Base-by-base conservation (phyloP, 495 filamentous ascomycete species). In the Polyplosphaeria fusca region DNA sequence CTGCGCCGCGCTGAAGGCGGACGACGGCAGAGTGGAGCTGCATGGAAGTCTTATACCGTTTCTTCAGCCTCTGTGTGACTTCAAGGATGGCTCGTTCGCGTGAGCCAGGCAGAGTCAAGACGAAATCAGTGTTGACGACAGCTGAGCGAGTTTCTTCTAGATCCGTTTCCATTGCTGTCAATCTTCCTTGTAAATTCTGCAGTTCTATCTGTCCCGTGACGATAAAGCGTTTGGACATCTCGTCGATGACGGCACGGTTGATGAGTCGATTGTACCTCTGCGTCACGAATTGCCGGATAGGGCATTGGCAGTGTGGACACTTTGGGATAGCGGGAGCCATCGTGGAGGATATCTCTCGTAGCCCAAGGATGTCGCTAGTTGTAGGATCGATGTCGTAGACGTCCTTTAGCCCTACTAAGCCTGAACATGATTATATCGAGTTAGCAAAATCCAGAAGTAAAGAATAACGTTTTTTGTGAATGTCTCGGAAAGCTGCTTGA, bases 201-300 rank as follows among this genome's bases (percentile, higher is more conserved):
- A 51, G 47, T 41, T 73, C 56, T 2, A 63, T 59, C 27, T 83
- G 79, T 4, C 78, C 65, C 52, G 69, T 75, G 16, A 78, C 55
- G 28, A 82, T 78, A 64, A 90, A 84, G 55, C 82, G 83, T 64
- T 85, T 86, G 0, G 83, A 84, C 0, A 81, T 71, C 63, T 88
- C 83, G 50, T 89, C 83, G 3, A 90, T 69, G 46, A 80, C 67
- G 9, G 79, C 86, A 5, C 81, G 74, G 37, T 80, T 77, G 24
- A 86, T 76, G 5, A 89, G 78, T 18, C 85, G 76, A 28, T 82
- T 79, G 61, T 90, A 90, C 19, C 86, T 71, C 4, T 84, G 68
- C 47, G 88, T 76, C 40, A 47, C 41, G 18, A 47, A 47, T 38
- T 79, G 75, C 25, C 82, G 72, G 18, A 91, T 69, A 2, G 83